Evolutionary conservation across 768 basidiomycete species (phyloP).

Genomic region (Termitomyces sp.): DNA sequence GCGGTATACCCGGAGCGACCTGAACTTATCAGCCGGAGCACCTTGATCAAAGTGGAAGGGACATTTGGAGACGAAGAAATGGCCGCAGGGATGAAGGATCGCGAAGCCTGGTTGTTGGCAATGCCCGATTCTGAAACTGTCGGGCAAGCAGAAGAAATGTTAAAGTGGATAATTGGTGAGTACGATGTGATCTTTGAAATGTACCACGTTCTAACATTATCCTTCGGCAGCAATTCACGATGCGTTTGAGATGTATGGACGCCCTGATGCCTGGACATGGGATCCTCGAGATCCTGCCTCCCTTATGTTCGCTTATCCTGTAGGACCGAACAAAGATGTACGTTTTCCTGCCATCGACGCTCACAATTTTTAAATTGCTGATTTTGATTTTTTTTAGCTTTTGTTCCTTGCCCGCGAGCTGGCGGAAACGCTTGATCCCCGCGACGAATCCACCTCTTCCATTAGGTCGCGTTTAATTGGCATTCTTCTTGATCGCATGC

Average conservation of each 20-base stretch:
- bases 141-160: constrained; percentile 74
- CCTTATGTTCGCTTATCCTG: constrained; percentile 93
- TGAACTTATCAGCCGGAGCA: constrained; percentile 83
- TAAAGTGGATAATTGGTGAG: constrained; percentile 87
- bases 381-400: constrained; percentile 39
- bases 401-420: constrained; percentile 86
- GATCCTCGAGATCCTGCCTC: constrained; percentile 79
- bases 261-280: constrained; percentile 85
- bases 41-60: constrained; percentile 91
- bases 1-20: constrained; percentile 97
- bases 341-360: constrained; percentile 22
- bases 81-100: constrained; percentile 56
- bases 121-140: constrained; percentile 82
- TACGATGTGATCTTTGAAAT: constrained; percentile 13
- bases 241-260: constrained; percentile 84
- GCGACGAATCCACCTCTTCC: constrained; percentile 72
- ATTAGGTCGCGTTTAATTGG: constrained; percentile 60
- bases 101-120: constrained; percentile 84
- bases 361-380: neutral
- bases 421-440: constrained; percentile 73
- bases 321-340: constrained; percentile 81
- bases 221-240: constrained; percentile 67
- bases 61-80: constrained; percentile 74
- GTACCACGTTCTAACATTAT: neutral
- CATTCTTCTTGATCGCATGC: constrained; percentile 65